A percentile compares a stretch with the other conserved stretches of the same genome.
phyloP scores from a whole-genome alignment of 352 stramenopile genomes.

The Pythium graminicola region DNA sequence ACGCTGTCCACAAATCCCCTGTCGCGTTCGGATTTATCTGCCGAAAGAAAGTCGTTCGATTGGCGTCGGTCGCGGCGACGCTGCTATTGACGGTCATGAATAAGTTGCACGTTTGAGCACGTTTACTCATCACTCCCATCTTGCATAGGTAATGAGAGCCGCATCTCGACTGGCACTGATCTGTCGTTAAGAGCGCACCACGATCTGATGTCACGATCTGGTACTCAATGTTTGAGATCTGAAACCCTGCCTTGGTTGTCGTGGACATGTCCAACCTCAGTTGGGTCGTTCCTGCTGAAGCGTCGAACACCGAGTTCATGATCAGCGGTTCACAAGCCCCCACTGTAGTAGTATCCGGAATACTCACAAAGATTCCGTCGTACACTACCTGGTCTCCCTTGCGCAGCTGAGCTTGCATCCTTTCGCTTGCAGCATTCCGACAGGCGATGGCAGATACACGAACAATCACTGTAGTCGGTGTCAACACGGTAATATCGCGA shows the following conservation, averaged over 20 bases:
- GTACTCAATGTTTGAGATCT: conserved; percentile 29
- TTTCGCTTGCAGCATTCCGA: conserved; percentile 38
- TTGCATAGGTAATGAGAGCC: conserved; percentile 39
- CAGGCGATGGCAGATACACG: conserved; percentile 35
- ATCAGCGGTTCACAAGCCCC: conserved; percentile 36
- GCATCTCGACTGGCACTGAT: conserved; percentile 35
- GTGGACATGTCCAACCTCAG: conserved; percentile 38
- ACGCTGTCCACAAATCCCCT: conserved; percentile 37
- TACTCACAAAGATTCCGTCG: conserved; percentile 37
- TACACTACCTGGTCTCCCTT: conserved; percentile 26
- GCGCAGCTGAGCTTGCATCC: conserved; percentile 28
- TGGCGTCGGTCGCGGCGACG: conserved; percentile 23
- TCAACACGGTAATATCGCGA: conserved; percentile 22
- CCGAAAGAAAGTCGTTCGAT: conserved; percentile 23
- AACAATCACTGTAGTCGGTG: conserved; percentile 39
- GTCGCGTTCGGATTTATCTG: conserved; percentile 22
- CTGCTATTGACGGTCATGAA: conserved; percentile 36
- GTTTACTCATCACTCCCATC: conserved; percentile 31
- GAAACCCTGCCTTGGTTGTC: conserved; percentile 29
- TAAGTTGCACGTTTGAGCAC: conserved; percentile 32
- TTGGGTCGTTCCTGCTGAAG: conserved; percentile 18
- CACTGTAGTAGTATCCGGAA: conserved; percentile 18
- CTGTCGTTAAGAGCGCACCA: conserved; percentile 31
- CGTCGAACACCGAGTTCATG: conserved; percentile 42
- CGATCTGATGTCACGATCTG: conserved; percentile 34